Conservation (phyloP, 371 early-diverging fungal genomes). For the Choanephora cucurbitarum region DNA sequence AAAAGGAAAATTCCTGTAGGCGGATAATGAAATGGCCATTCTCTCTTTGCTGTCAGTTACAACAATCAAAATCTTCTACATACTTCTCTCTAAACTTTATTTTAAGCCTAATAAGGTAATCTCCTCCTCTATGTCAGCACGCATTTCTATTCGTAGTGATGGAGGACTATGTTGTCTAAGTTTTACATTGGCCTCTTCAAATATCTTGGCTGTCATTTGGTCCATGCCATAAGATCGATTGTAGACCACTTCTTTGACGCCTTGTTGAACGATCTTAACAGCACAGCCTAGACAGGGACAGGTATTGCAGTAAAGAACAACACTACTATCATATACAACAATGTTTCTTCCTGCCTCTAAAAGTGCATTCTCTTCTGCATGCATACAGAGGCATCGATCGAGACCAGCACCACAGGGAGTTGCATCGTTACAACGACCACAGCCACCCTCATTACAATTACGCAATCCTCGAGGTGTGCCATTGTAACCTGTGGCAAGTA, state of each 20-base stretch:
- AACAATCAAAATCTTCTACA: too few species aligned
- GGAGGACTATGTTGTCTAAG: conserved; percentile 80
- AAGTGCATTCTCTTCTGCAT: conserved; percentile 98
- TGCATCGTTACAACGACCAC: conserved; percentile 88
- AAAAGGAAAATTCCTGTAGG: conserved; percentile 18
- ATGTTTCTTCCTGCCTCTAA: conserved; percentile 92
- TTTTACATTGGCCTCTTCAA: conserved; percentile 78
- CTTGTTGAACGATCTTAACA: conserved; percentile 95
- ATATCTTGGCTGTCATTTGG: conserved; percentile 74
- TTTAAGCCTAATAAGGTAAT: conserved; percentile 14
- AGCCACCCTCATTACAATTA: conserved; percentile 97
- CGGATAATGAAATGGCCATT: not conserved
- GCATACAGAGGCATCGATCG: conserved; percentile 94
- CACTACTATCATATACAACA: conserved; percentile 60
- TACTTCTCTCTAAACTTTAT: too few species aligned
- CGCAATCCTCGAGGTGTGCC: conserved; percentile 91
- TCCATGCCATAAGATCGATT: conserved; percentile 90
- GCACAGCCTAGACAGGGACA: conserved; percentile 91
- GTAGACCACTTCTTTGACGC: conserved; percentile 92
- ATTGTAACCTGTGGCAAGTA: conserved; percentile 98
- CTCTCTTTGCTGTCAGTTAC: too few species aligned
- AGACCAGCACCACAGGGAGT: conserved; percentile 76
- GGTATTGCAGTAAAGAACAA: conserved; percentile 92
- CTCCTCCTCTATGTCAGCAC: conserved; percentile 27
- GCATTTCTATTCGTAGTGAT: conserved; percentile 41